These are phyloP conservation scores for Cenococcum geophilum DNA, from an alignment of 495 filamentous ascomycete species.

Conservation along the genomic window DNA sequence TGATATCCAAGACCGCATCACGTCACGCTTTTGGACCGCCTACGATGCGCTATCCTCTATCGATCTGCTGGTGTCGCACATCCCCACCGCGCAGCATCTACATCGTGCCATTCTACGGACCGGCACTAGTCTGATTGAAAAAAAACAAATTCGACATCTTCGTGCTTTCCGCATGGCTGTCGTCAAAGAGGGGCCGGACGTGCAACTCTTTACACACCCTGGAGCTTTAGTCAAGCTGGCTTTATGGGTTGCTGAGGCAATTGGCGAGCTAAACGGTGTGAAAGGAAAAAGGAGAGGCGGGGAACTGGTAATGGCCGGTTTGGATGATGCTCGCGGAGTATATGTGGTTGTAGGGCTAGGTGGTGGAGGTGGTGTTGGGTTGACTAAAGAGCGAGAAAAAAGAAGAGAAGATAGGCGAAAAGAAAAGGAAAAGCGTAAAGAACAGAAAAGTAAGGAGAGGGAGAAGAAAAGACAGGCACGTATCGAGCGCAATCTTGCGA, in stretches of 20 bases:
- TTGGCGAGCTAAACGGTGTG: constrained; percentile 80
- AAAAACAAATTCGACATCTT: constrained; percentile 87
- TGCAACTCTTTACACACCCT: constrained; percentile 80
- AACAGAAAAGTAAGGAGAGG: constrained; percentile 49
- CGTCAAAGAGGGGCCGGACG: constrained; percentile 90
- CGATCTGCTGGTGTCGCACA: constrained; percentile 64
- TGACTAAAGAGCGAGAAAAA: constrained; percentile 57
- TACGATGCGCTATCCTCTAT: constrained; percentile 76
- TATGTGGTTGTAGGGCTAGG: constrained; percentile 88
- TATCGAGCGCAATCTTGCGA: constrained; percentile 32
- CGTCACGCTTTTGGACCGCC: constrained; percentile 77
- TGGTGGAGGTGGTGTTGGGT: constrained; percentile 62
- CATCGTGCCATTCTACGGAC: constrained; percentile 91
- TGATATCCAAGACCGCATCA: constrained; percentile 59
- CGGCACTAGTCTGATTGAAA: constrained; percentile 81
- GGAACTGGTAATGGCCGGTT: constrained; percentile 79
- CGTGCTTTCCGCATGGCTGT: constrained; percentile 90
- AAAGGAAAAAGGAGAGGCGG: constrained; percentile 57
- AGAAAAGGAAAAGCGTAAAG: constrained; percentile 56
- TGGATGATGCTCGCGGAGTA: constrained; percentile 81
- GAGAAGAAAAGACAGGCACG: constrained; percentile 48
- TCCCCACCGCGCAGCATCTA: constrained; percentile 80
- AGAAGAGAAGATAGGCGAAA: constrained; percentile 54
- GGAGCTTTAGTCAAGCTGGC: constrained; percentile 88
- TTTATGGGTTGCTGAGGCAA: constrained; percentile 88